These are phyloP conservation scores for Entophlyctis luteolus DNA, from an alignment of 192 early-diverging fungal genomes.

Conservation along the genomic window DNA sequence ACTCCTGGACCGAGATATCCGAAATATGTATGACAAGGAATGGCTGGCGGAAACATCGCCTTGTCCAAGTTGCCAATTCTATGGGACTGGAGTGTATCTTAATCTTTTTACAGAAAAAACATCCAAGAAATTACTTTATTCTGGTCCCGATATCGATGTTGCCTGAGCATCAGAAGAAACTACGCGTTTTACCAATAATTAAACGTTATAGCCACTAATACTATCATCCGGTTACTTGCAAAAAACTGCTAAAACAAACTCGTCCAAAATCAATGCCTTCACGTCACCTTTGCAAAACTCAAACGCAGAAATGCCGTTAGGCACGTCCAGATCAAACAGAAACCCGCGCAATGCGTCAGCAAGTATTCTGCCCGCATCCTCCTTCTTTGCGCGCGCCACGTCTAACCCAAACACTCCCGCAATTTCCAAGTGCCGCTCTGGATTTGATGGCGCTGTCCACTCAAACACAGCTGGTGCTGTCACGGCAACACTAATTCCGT, in stretches of 20 bases:
- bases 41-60: too few species aligned
- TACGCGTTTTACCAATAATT: too few species aligned
- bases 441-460: conserved; percentile 72
- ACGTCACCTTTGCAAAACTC: conserved; percentile 70
- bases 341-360: conserved; percentile 74
- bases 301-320: conserved; percentile 73
- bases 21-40: too few species aligned
- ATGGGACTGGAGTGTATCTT: too few species aligned
- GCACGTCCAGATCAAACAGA: conserved; percentile 72
- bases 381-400: conserved; percentile 56
- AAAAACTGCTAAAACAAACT: conserved; percentile 63
- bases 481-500: conserved; percentile 77
- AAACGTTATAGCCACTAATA: too few species aligned
- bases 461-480: conserved; percentile 88
- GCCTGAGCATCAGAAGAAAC: too few species aligned
- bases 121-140: too few species aligned
- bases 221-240: neutral
- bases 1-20: too few species aligned
- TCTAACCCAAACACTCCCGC: conserved; percentile 73
- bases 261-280: conserved; percentile 74
- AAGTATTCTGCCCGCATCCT: conserved; percentile 70
- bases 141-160: too few species aligned
- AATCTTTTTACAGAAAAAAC: too few species aligned
- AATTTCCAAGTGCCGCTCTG: conserved; percentile 82
- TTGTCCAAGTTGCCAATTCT: too few species aligned